These are phyloP conservation scores for Schwanniomyces yamadae DNA, from an alignment of 805 yeast genomes.

Conservation along the genomic window DNA sequence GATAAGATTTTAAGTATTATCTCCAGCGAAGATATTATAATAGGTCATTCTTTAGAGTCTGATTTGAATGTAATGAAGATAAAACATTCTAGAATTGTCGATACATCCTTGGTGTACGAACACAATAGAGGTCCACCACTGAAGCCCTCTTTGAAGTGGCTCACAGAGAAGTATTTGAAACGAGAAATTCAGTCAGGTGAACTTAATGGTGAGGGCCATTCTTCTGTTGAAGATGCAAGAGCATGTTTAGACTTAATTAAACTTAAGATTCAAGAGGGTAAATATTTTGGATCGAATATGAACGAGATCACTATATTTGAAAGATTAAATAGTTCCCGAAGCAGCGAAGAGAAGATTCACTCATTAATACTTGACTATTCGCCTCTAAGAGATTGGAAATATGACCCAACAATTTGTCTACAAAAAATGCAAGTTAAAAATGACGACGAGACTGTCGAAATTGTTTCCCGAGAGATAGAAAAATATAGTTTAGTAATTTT, in stretches of 20 bases:
- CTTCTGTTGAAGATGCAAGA: slow-evolving; percentile 80
- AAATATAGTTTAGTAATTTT: slow-evolving; percentile 50
- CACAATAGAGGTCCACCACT: slow-evolving; percentile 83
- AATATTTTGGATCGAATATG: slow-evolving; percentile 52
- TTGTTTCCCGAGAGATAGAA: slow-evolving; percentile 33
- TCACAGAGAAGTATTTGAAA: slow-evolving; percentile 57
- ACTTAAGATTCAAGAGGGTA: slow-evolving; percentile 66
- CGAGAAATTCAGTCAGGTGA: slow-evolving; percentile 67
- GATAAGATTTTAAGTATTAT: slow-evolving; percentile 47
- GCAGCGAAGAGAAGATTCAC: slow-evolving; percentile 4
- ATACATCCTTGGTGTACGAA: slow-evolving; percentile 74
- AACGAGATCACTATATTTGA: slow-evolving; percentile 25
- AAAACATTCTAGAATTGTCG: slow-evolving; percentile 73
- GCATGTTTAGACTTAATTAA: slow-evolving; percentile 79
- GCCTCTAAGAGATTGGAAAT: slow-evolving; percentile 17
- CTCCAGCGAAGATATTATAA: slow-evolving; percentile 57
- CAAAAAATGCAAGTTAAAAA: slow-evolving; percentile 42
- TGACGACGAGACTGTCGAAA: slow-evolving; percentile 60
- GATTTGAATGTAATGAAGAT: slow-evolving; percentile 73
- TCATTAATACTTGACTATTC: slow-evolving; percentile 26
- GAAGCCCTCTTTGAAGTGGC: slow-evolving; percentile 72
- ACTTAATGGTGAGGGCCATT: slow-evolving; percentile 60
- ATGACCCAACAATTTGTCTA: slow-evolving; percentile 17
- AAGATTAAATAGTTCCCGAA: slow-evolving; percentile 12
- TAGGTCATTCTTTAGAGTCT: slow-evolving; percentile 89